A percentile compares a stretch with the other conserved stretches of the same genome.
phyloP scores from a whole-genome alignment of 2,329 filamentous ascomycete genomes.

The Oidium heveae region DNA sequence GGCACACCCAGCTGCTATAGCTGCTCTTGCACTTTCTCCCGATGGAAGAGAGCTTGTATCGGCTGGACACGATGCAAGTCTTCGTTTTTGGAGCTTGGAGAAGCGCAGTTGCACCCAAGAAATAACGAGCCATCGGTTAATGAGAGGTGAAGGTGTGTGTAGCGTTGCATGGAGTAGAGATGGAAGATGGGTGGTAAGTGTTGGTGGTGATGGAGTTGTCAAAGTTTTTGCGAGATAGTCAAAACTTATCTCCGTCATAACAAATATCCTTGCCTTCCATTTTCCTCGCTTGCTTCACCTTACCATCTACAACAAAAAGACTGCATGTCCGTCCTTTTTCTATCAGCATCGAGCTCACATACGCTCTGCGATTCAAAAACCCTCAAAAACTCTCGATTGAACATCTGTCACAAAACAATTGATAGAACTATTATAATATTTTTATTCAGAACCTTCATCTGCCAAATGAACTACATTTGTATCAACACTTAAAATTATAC shows the following conservation, averaged over 20 bases:
- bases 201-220: conserved; percentile 81
- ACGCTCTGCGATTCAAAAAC: no score
- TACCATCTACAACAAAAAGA: no score
- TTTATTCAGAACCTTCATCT: no score
- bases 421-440: no score
- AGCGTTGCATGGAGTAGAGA: conserved; percentile 90
- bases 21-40: conserved; percentile 70
- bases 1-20: conserved; percentile 81
- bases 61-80: conserved; percentile 80
- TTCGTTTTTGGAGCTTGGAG: conserved; percentile 92
- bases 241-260: not conserved
- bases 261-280: not conserved
- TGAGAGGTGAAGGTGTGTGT: conserved; percentile 91
- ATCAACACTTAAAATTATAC: no score
- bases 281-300: no score
- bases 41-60: conserved; percentile 88
- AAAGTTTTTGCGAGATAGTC: conserved; percentile 41
- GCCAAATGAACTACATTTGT: no score
- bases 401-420: no score
- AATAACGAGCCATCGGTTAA: conserved; percentile 74
- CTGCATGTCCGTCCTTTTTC: no score
- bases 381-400: no score
- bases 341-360: no score
- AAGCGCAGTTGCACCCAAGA: conserved; percentile 91
- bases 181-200: conserved; percentile 80